Base-by-base conservation (phyloP, 495 filamentous ascomycete species). In the Sporormia fimetaria region DNA sequence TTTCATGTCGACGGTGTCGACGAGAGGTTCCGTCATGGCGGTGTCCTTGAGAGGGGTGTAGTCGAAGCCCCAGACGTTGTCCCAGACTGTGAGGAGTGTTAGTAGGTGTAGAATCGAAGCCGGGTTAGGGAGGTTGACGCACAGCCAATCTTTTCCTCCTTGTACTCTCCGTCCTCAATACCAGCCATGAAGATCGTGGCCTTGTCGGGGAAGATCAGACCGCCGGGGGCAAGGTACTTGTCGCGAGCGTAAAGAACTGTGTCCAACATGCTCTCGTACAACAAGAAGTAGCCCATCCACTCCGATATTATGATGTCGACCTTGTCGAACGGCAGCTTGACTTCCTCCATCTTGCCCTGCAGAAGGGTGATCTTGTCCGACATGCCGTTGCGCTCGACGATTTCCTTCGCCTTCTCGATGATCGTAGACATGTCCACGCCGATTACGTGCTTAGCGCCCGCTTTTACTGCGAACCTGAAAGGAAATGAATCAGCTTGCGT, bases 241-340 rank as follows among this genome's bases (percentile, higher is more conserved):
- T 99, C 88, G 52, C 90, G 76, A 14, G 90, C 90, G 59, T 82
- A 93, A 27, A 99, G 75, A 10, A 99, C 92, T 25, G 83, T 92
- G 45, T 94, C 88, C 43, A 99, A 66, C 90, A 99, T 99, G 67
- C 80, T 83, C 71, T 99, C 90, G 66, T 95, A 99, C 28, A 96
- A 75, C 31, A 99, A 74, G 66, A 90, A 93, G 68, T 99, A 99
- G 31, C 90, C 90, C 90, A 99, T 99, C 90, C 90, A 99, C 66
- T 99, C 90, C 21, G 84, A 93, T 46, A 99, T 84, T 65, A 99
- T 99, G 56, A 99, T 88, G 62, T 99, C 90, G 51, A 99, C 92
- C 57, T 93, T 76, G 21, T 72, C 67, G 50, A 87, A 87, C 16
- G 92, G 90, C 17, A 99, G 76, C 16, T 67, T 52, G 23, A 94